phyloP scores from a whole-genome alignment of 1,284 basidiomycete genomes.

The Hymenochaete sp. region DNA sequence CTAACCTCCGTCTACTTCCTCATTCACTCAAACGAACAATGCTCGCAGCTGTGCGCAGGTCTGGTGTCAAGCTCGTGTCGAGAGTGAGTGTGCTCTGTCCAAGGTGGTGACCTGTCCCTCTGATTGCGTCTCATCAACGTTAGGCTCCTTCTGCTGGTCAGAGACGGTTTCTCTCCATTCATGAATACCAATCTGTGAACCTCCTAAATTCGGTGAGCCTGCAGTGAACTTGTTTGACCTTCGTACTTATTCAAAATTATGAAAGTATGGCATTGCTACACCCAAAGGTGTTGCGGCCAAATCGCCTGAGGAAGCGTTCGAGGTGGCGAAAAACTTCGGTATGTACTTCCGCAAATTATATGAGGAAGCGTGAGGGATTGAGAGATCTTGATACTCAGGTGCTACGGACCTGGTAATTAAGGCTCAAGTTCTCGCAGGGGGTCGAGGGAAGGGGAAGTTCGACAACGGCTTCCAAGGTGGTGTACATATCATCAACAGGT shows the following conservation, averaged over 20 bases:
- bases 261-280: conserved; percentile 92
- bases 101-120: background rate
- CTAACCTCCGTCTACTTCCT: conserved; percentile 23
- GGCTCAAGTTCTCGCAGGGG: conserved; percentile 97
- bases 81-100: conserved; percentile 1
- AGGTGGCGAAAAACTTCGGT: conserved; percentile 87
- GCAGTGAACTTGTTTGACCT: background rate
- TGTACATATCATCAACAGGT: conserved; percentile 93
- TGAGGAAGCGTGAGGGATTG: too few species aligned
- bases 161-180: conserved; percentile 92
- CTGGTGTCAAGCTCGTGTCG: conserved; percentile 41
- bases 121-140: background rate
- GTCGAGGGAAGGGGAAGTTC: conserved; percentile 97
- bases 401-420: conserved; percentile 83
- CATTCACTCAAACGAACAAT: conserved; percentile 29
- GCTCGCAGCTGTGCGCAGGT: conserved; percentile 56
- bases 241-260: background rate
- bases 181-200: conserved; percentile 96
- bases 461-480: conserved; percentile 95
- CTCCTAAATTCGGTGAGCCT: conserved; percentile 80
- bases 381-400: conserved; percentile 36
- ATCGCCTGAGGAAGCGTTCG: conserved; percentile 82
- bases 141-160: conserved; percentile 68
- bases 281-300: conserved; percentile 87
- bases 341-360: background rate